Evolutionary conservation across 768 basidiomycete species (phyloP), one percentile per base, ranked within the genome.

Genomic region (Erythrobasidium yunnanense): DNA sequence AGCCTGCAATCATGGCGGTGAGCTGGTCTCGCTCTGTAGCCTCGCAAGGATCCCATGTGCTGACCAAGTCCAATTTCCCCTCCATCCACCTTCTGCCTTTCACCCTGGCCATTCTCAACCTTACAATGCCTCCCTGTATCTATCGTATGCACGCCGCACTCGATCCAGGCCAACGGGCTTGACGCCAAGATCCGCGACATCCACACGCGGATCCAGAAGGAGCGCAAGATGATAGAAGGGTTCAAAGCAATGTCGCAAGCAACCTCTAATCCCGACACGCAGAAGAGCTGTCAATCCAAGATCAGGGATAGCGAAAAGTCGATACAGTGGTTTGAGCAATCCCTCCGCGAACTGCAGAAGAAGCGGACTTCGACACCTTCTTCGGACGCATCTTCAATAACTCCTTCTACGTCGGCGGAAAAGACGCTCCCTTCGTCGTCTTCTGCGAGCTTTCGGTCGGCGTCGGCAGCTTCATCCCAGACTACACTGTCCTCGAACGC

Each of bases 171-270:
- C 4, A 30, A 45, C 30, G 62, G 70, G 68, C 13, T 70, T 3
- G 18, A 27, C 4, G 20, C 34, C 55, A 92, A 91, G 83, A 90
- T 92, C 76, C 84, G 85, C 76, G 88, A 90, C 77, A 84, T 91
- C 73, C 83, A 85, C 79, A 86, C 83, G 77, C 87, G 87, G 76
- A 91, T 93, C 76, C 83, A 86, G 79, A 90, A 87, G 34, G 89
- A 93, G 79, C 87, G 86, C 77, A 91, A 89, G 82, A 85, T 92
- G 75, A 81, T 93, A 70, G 88, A 91, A 77, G 90, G 85, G 18
- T 84, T 85, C 29, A 83, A 86, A 74, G 81, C 83, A 70, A 80
- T 92, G 65, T 83, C 86, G 50, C 83, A 84, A 75, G 90, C 90
- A 1, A 91, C 90, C 32, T 82, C 79, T 47, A 93, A 93, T 74